These are phyloP conservation scores for Leccinum insolens DNA, from an alignment of 1,284 basidiomycete genomes.

Conservation along the genomic window DNA sequence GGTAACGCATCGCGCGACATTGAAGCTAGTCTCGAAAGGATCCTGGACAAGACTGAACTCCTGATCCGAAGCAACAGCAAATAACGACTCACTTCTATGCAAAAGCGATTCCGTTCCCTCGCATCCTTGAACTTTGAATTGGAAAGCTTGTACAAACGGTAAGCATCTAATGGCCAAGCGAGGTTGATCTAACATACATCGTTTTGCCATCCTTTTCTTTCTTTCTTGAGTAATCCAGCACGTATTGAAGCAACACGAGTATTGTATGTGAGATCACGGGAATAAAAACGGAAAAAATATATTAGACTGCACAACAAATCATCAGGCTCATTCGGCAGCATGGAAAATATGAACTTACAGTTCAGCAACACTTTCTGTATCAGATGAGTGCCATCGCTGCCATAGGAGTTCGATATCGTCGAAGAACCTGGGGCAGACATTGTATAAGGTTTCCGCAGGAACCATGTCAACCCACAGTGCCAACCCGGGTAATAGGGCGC, in stretches of 20 bases:
- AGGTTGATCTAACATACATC: slow-evolving; percentile 58
- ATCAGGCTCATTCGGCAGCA: slow-evolving; percentile 18
- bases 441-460: slow-evolving; percentile 4
- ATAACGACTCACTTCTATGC: slow-evolving; percentile 77
- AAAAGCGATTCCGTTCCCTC: slow-evolving; percentile 88
- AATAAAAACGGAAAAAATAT: slow-evolving; percentile 98
- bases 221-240: slow-evolving; percentile 88
- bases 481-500: slow-evolving; percentile 74
- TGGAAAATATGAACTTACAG: slow-evolving; percentile 53
- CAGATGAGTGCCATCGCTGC: slow-evolving; percentile 92
- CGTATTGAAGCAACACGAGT: slow-evolving; percentile 91
- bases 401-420: slow-evolving; percentile 94
- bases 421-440: slow-evolving; percentile 74
- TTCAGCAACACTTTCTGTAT: slow-evolving; percentile 92
- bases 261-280: slow-evolving; percentile 92
- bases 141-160: slow-evolving; percentile 38
- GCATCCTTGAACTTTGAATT: slow-evolving; percentile 67
- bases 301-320: slow-evolving; percentile 63
- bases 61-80: slow-evolving; percentile 10
- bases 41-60: slow-evolving; percentile 58
- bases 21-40: slow-evolving; percentile 95
- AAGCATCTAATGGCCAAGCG: neutral
- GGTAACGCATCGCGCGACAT: slow-evolving; percentile 95
- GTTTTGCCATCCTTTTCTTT: slow-evolving; percentile 90
- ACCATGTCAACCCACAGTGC: slow-evolving; percentile 9